Evolutionary conservation across 495 filamentous ascomycete species (phyloP), one percentile per base, ranked within the genome.

Genomic region (Penicillium pancosmium): DNA sequence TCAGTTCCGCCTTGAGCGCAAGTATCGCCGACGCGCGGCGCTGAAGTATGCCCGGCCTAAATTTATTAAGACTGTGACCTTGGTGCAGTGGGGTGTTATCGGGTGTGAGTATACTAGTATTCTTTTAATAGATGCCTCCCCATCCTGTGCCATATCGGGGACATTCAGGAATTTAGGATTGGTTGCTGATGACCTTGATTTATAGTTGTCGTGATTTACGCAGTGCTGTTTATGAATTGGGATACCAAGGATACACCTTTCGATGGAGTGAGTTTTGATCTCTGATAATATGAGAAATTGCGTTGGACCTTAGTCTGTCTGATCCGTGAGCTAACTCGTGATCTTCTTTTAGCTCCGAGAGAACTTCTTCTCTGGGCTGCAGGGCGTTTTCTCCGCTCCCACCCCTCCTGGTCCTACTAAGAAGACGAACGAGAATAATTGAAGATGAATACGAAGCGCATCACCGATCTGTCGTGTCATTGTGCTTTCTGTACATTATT

Each of bases 201-300:
- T 46, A 31, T 68, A 92, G 89, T 81, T 68, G 82, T 93, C 9
- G 27, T 88, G 12, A 68, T 85, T n/a, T 96, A 93, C 68, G 78
- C 84, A 5, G 78, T 92, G 25, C 78, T 96, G 9, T 92, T 90
- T 63, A 84, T 92, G 83, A 87, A 96, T 55, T 92, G 86, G 86
- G 81, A 82, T 57, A 74, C 79, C 15, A 79, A 82, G 54, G 77
- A 79, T 23, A 80, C 82, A 46, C 86, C 87, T 2, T 89, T 91
- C 68, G 77, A 85, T 55, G 82, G 74, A 52, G 74, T 80, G 50
- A 64, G 72, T 70, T 31, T 59, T 41, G 19, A 34, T 13, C 35
- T 51, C 56, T 12, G 33, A 34, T 15, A 19, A 33, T 38, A 46
- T 18, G 23, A 4, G 2, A 23, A 23, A 23, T 23, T 23, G 23